These are phyloP conservation scores for Triadica sebifera DNA, from an alignment of 345 rosid species.

Conservation along the genomic window DNA sequence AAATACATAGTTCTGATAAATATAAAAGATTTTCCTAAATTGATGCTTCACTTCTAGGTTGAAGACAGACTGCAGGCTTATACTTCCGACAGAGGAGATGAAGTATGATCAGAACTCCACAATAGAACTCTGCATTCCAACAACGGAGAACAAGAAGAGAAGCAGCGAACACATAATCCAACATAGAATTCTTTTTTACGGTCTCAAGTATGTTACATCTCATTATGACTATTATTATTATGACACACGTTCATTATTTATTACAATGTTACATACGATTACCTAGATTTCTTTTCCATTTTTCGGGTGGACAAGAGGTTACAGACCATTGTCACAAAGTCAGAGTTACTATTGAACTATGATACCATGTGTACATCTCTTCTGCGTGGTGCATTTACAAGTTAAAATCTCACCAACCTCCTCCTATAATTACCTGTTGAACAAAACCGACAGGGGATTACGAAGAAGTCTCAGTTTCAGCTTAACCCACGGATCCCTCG, in stretches of 20 bases:
- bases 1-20: too few relatives aligned
- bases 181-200: not conserved
- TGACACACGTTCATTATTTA: not conserved
- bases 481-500: constrained; percentile 89
- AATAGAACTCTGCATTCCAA: too few relatives aligned
- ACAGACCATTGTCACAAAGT: not conserved
- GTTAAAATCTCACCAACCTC: not conserved
- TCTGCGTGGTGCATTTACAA: constrained; percentile 10
- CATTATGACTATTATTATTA: not conserved
- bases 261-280: constrained; percentile 2
- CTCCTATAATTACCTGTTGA: too few relatives aligned
- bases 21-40: too few relatives aligned
- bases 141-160: too few relatives aligned
- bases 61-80: too few relatives aligned
- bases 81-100: too few relatives aligned
- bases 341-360: not conserved
- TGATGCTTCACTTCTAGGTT: too few relatives aligned
- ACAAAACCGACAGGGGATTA: too few relatives aligned
- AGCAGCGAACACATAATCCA: not conserved
- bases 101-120: too few relatives aligned
- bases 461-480: not conserved
- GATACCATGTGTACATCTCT: not conserved
- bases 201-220: not conserved
- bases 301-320: too few relatives aligned
- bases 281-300: not conserved